Percentiles rank a stretch among this genome's conserved stretches.
phyloP scores from a whole-genome alignment of 2,329 filamentous ascomycete species.

The Monilinia vaccinii-corymbosi region DNA sequence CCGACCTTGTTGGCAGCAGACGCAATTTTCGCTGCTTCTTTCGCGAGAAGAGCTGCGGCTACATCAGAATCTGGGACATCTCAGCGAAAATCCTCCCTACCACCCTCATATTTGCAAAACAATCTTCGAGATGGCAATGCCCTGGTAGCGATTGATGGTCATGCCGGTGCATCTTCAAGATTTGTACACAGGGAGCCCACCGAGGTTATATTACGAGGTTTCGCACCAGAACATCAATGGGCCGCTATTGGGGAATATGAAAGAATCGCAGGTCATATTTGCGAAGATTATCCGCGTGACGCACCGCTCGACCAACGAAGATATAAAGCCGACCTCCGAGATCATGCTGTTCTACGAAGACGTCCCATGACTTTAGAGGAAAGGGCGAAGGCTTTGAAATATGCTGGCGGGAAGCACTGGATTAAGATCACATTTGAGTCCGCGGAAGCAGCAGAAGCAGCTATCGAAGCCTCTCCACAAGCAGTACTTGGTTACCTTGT shows the following conservation, averaged over 20 bases:
- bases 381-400: constrained; percentile 68
- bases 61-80: constrained; percentile 26
- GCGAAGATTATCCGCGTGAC: constrained; percentile 85
- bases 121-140: constrained; percentile 30
- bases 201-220: constrained; percentile 81
- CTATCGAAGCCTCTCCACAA: constrained; percentile 62
- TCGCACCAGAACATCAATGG: constrained; percentile 62
- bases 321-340: constrained; percentile 66
- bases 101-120: constrained; percentile 28
- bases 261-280: constrained; percentile 73
- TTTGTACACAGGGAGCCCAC: constrained; percentile 46
- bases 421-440: constrained; percentile 80
- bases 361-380: constrained; percentile 61
- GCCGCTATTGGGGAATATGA: constrained; percentile 86
- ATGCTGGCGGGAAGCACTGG: constrained; percentile 83
- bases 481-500: constrained; percentile 61
- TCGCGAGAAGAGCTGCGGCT: constrained; percentile 35
- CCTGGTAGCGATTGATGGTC: constrained; percentile 23
- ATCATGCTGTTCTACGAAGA: constrained; percentile 60
- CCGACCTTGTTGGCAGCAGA: constrained; percentile 53
- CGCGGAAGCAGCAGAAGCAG: constrained; percentile 59
- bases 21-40: constrained; percentile 51
- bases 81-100: constrained; percentile 28
- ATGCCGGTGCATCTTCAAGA: constrained; percentile 18
- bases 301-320: constrained; percentile 62